These are phyloP conservation scores for Gynostemma pentaphyllum DNA, from an alignment of 306 rosid genomes.

Conservation along the genomic window DNA sequence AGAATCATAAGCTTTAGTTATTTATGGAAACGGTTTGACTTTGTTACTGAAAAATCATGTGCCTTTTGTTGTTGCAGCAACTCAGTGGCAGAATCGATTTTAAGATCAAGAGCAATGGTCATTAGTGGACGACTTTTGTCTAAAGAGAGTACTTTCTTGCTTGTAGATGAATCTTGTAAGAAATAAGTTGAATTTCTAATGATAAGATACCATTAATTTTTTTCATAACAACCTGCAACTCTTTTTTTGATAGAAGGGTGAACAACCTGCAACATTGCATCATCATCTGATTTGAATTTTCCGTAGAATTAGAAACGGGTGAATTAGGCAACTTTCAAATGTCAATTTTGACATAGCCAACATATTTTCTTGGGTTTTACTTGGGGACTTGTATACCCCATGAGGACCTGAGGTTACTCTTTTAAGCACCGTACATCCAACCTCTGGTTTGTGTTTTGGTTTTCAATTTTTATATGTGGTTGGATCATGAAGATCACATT, in stretches of 20 bases:
- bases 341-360: neutral
- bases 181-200: conserved; percentile 10
- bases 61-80: conserved; percentile 29
- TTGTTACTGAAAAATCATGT: neutral
- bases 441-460: too few species aligned
- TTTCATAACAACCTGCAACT: too few species aligned
- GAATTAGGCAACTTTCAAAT: neutral
- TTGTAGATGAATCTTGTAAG: conserved; percentile 65
- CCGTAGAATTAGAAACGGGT: neutral
- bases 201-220: too few species aligned
- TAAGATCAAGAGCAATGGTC: conserved; percentile 75
- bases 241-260: too few species aligned
- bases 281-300: conserved; percentile 1
- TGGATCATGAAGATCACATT: conserved; percentile 2
- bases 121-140: conserved; percentile 75
- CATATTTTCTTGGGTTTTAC: neutral
- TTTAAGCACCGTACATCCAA: neutral
- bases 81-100: conserved; percentile 40
- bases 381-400: neutral
- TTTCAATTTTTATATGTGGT: neutral
- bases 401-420: neutral
- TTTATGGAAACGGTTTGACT: neutral
- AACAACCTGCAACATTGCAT: neutral
- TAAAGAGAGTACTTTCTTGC: conserved; percentile 35
- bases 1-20: neutral